Evolutionary conservation across 768 basidiomycete species (phyloP), one percentile per base, ranked within the genome.

Genomic region (Hemileccinum rubropunctum): DNA sequence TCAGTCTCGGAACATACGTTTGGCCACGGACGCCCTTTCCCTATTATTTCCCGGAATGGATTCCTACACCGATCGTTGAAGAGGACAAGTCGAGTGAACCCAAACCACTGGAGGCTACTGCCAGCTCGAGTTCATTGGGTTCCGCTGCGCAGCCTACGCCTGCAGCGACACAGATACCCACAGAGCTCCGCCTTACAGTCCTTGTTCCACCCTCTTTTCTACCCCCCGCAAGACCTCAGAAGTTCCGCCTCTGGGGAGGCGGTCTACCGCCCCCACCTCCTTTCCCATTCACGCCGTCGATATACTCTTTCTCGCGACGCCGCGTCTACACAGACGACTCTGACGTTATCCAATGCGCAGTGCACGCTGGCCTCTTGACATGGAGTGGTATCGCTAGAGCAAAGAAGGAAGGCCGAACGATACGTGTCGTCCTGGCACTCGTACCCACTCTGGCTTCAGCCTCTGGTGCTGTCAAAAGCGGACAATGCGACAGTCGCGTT

Each of bases 321-420:
- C 71, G 83, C 41, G 75, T 88, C 32, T 89, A 89, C 68, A 89
- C 87, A 0, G 86, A 89, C 66, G 87, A 89, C 66, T 87, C 85
- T 9, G 84, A 88, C 57, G 60, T 88, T 44, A 80, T 86, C 59
- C 60, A 84, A 35, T 84, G 83, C 48, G 85, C 83, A 2, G 66
- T 89, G 40, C 87, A 89, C 56, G 74, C 84, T 0, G 87, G 87
- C 7, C 62, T 71, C 42, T 60, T 76, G 30, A 67, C 69, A 14
- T 78, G 76, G 76, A 73, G 68, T 45, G 66, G 60, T n/a, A 63
- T 75, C 34, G 45, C 63, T 32, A 61, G 63, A 23, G 77, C 76
- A 48, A 65, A 67, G 50, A 54, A 60, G 48, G 66, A 69, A 48
- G 69, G 69, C 23, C 59, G 63, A 45, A 75, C 78, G 42, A 58